Evolutionary conservation across 805 yeast species (phyloP).

Genomic region (Pichia membranifaciens): DNA sequence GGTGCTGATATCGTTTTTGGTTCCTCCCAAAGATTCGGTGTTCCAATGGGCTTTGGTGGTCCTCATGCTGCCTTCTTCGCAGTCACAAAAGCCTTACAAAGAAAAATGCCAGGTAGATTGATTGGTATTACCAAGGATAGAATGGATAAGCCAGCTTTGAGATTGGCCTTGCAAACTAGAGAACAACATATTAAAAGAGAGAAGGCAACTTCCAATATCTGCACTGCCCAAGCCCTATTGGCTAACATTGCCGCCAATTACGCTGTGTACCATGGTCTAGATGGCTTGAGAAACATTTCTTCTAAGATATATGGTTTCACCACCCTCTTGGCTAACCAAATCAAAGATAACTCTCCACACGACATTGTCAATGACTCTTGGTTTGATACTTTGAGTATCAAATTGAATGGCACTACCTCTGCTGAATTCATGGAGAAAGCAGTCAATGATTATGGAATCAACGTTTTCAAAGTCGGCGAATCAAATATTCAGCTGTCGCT

Average conservation of each 20-base stretch:
- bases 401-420: constrained; percentile 45
- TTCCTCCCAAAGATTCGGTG: constrained; percentile 92
- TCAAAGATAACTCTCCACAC: constrained; percentile 39
- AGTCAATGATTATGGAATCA: constrained; percentile 57
- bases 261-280: constrained; percentile 93
- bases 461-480: constrained; percentile 64
- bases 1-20: constrained; percentile 95
- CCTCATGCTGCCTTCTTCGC: constrained; percentile 98
- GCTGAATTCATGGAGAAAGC: constrained; percentile 55
- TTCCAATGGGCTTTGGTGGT: constrained; percentile 97
- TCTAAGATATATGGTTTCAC: constrained; percentile 70
- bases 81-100: constrained; percentile 68
- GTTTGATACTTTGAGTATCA: constrained; percentile 81
- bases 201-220: constrained; percentile 94
- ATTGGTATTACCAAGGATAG: constrained; percentile 92
- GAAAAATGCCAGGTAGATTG: constrained; percentile 95
- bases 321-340: constrained; percentile 56
- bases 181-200: constrained; percentile 98
- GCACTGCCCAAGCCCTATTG: constrained; percentile 94
- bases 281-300: constrained; percentile 77
- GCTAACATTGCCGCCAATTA: constrained; percentile 96
- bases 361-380: constrained; percentile 43
- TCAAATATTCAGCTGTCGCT: constrained; percentile 66
- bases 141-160: constrained; percentile 78
- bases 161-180: constrained; percentile 94